These are phyloP conservation scores for Gonium pectorale DNA, from an alignment of 139 green algal genomes.

Conservation along the genomic window DNA sequence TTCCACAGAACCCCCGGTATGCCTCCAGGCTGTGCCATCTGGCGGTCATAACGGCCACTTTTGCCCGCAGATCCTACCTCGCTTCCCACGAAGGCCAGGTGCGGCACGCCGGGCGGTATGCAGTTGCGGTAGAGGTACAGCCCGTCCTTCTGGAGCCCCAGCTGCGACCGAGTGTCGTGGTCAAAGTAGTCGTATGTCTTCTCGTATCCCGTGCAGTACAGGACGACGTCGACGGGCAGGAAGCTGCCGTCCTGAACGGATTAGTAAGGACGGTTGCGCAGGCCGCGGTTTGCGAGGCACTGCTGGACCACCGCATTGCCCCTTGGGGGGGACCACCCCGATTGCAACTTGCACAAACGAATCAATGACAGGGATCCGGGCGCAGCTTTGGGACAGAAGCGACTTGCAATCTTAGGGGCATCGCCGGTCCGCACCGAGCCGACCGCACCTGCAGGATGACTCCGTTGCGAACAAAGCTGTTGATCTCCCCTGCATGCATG, in stretches of 20 bases:
- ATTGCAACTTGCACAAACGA: no score
- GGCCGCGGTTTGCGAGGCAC: no score
- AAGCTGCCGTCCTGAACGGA: conserved; percentile 8
- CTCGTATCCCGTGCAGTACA: conserved; percentile 52
- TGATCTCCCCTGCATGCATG: conserved; percentile 42
- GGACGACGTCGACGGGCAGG: conserved; percentile 24
- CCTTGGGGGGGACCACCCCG: neutral
- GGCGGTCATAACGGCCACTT: no score
- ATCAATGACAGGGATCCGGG: no score
- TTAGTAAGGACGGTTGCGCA: no score
- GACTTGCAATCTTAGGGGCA: no score
- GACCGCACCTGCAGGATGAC: conserved; percentile 5
- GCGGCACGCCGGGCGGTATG: conserved; percentile 4
- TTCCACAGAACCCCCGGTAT: no score
- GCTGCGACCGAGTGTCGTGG: neutral
- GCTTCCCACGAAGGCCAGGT: conserved; percentile 42
- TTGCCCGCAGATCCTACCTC: no score
- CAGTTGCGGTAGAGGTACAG: conserved; percentile 55
- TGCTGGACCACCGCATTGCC: no score
- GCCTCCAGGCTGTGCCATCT: no score
- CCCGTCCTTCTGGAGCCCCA: conserved; percentile 54
- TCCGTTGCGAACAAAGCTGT: conserved; percentile 2
- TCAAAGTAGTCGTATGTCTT: conserved; percentile 44
- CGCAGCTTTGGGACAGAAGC: neutral
- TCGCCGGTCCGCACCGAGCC: no score